A percentile compares a stretch with the other conserved stretches of the same genome.
phyloP scores from a whole-genome alignment of 1,284 basidiomycete genomes.

The Cutaneotrichosporon arboriforme region DNA sequence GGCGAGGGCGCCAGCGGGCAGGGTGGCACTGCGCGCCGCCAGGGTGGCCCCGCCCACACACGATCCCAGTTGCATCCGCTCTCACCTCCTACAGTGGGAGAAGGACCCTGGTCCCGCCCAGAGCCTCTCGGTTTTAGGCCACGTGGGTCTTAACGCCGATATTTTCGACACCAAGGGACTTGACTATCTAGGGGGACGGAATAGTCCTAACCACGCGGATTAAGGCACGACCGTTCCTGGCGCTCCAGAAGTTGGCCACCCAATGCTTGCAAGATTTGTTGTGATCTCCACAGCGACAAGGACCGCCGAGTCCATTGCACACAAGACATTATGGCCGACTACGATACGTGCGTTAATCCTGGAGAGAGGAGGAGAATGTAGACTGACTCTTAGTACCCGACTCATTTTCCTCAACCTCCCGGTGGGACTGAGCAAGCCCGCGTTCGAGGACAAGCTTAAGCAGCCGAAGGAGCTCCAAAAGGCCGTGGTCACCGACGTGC shows the following conservation, averaged over 20 bases:
- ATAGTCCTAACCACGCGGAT: background rate
- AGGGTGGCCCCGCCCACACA: too few species aligned
- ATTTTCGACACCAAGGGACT: too few species aligned
- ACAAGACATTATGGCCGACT: too few species aligned
- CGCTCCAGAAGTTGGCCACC: background rate
- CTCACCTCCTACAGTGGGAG: background rate
- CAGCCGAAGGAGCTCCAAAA: constrained; percentile 30
- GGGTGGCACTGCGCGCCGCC: background rate
- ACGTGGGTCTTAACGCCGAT: too few species aligned
- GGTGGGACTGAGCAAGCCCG: constrained; percentile 53
- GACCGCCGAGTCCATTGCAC: background rate
- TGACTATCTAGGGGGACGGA: background rate
- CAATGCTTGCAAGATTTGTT: background rate
- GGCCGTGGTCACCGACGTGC: constrained; percentile 70
- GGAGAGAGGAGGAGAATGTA: too few species aligned
- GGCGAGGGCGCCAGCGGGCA: background rate
- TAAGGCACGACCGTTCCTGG: background rate
- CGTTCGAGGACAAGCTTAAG: constrained; percentile 57
- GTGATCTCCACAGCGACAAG: background rate
- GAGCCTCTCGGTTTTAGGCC: too few species aligned
- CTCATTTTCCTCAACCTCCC: constrained; percentile 89
- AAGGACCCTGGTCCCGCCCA: too few species aligned
- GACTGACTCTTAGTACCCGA: constrained; percentile 60
- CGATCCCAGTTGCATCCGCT: background rate
- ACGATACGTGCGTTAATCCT: background rate